phyloP scores from a whole-genome alignment of 331 rosid species.

The Malus hybrid region DNA sequence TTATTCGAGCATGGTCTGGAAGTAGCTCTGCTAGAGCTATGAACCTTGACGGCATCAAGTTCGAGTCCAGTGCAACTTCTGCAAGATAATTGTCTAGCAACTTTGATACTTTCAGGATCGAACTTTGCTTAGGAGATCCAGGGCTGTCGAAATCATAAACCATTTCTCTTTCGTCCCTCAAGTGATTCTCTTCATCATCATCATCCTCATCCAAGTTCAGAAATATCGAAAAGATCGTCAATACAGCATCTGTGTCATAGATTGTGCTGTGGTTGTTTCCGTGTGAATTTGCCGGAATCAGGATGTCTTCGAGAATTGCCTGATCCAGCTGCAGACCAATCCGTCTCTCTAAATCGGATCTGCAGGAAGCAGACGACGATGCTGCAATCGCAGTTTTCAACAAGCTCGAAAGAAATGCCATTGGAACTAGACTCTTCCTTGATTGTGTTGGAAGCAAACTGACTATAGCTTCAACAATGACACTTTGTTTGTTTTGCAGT shows the following conservation, averaged over 20 bases:
- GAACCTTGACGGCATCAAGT: slow-evolving; percentile 65
- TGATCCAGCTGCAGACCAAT: slow-evolving; percentile 92
- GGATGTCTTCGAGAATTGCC: slow-evolving; percentile 89
- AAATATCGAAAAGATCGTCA: slow-evolving; percentile 77
- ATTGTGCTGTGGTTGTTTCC: slow-evolving; percentile 56
- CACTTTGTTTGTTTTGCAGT: slow-evolving; percentile 73
- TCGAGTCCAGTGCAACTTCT: slow-evolving; percentile 80
- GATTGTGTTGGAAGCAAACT: slow-evolving; percentile 80
- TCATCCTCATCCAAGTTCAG: slow-evolving; percentile 79
- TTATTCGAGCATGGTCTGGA: slow-evolving; percentile 84
- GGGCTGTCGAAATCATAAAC: slow-evolving; percentile 78
- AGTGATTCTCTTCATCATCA: slow-evolving; percentile 49
- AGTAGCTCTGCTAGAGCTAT: slow-evolving; percentile 81
- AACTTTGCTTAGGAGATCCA: slow-evolving; percentile 90
- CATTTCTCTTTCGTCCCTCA: slow-evolving; percentile 80
- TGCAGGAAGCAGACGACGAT: slow-evolving; percentile 56
- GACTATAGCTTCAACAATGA: slow-evolving; percentile 70
- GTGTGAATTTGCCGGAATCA: slow-evolving; percentile 62
- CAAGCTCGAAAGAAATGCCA: slow-evolving; percentile 86
- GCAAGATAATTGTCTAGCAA: slow-evolving; percentile 78
- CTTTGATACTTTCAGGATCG: slow-evolving; percentile 83
- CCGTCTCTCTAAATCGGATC: slow-evolving; percentile 75
- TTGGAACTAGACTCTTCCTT: slow-evolving; percentile 75
- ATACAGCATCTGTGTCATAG: slow-evolving; percentile 72
- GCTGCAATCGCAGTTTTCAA: slow-evolving; percentile 74